A percentile compares a stretch with the other conserved stretches of the same genome.
phyloP scores from a whole-genome alignment of 495 filamentous ascomycete species.

The Penicillium taxi region DNA sequence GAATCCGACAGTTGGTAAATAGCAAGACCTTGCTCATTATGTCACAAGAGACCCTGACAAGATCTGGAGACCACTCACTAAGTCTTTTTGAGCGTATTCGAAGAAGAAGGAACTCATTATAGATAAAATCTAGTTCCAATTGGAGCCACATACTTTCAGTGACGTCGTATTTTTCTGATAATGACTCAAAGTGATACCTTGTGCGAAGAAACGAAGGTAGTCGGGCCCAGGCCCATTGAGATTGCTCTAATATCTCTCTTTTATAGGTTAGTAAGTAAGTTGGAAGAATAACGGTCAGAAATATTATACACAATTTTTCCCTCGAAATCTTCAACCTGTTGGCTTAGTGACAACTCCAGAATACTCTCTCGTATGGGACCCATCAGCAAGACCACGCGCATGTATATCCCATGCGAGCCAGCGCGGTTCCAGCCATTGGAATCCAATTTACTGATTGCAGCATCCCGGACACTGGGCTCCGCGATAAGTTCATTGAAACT shows the following conservation, averaged over 20 bases:
- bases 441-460: constrained; percentile 29
- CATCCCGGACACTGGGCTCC: constrained; percentile 28
- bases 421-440: constrained; percentile 43
- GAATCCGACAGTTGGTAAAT: not conserved
- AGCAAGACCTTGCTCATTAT: not conserved
- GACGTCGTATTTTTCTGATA: too few relatives aligned
- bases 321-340: constrained; percentile 7
- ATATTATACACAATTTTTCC: not conserved
- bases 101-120: constrained; percentile 3
- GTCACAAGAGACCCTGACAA: constrained; percentile 1
- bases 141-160: constrained; percentile 1
- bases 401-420: constrained; percentile 23
- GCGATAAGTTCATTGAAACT: constrained; percentile 7
- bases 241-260: constrained; percentile 1
- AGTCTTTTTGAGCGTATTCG: constrained; percentile 2
- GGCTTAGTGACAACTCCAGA: constrained; percentile 42
- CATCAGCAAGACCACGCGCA: constrained; percentile 34
- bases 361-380: constrained; percentile 42
- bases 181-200: not conserved
- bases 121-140: constrained; percentile 2
- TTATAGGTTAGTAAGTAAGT: not conserved
- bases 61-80: not conserved
- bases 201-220: constrained; percentile 3
- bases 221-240: not conserved
- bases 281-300: not conserved